These are phyloP conservation scores for Tricholomella constricta DNA, from an alignment of 768 basidiomycete genomes.

Conservation along the genomic window DNA sequence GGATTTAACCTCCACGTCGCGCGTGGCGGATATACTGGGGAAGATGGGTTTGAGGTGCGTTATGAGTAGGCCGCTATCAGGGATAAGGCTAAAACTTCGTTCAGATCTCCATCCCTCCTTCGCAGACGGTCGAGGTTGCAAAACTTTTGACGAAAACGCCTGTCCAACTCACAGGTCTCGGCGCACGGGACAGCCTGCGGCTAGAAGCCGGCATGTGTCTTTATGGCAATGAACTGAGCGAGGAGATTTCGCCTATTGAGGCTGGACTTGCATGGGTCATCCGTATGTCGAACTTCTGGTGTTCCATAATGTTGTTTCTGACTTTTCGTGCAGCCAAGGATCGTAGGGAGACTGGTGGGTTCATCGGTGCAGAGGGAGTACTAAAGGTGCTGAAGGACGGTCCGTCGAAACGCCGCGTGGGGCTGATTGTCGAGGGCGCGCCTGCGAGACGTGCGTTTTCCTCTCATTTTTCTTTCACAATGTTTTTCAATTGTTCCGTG, in stretches of 20 bases:
- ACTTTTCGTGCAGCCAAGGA: conserved; percentile 66
- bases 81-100: neutral
- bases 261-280: conserved; percentile 94
- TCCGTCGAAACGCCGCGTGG: conserved; percentile 75
- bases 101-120: conserved; percentile 88
- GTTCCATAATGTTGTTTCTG: neutral
- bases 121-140: conserved; percentile 71
- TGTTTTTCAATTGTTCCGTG: conserved; percentile 1
- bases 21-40: conserved; percentile 96
- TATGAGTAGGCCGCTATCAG: neutral
- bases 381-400: conserved; percentile 79
- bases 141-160: conserved; percentile 60
- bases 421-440: conserved; percentile 78
- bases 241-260: conserved; percentile 84
- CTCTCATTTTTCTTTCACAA: conserved; percentile 1
- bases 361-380: conserved; percentile 80
- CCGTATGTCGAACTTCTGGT: conserved; percentile 47
- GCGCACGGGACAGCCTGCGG: conserved; percentile 90
- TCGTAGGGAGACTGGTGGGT: conserved; percentile 65
- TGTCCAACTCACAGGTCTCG: conserved; percentile 87
- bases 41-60: conserved; percentile 93
- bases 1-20: conserved; percentile 85
- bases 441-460: conserved; percentile 77
- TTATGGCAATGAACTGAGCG: conserved; percentile 93
- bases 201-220: conserved; percentile 97